Evolutionary conservation across 306 rosid genomes (phyloP), one percentile per base, ranked within the genome.

Genomic region (Potentilla sterilis): DNA sequence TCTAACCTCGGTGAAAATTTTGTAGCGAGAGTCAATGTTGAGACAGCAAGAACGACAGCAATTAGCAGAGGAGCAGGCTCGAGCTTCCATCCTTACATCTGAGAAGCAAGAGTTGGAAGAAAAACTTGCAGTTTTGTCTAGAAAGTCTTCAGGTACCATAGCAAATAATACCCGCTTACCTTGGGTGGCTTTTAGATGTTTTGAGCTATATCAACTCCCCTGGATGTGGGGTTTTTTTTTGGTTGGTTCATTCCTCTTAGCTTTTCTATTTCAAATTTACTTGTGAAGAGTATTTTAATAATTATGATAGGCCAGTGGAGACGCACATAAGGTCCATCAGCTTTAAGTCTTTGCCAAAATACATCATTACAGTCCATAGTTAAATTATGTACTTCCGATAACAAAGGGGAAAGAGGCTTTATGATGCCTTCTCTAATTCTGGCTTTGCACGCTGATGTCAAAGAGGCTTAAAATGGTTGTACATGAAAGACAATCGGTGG

Each of bases 61-160:
- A 78, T 81, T 92, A 82, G 87, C 88, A 35, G 92, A 84, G 78
- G 92, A 85, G 79, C 96, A 90, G 73, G 78, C 84, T 69, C 75
- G 55, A 67, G 80, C 88, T 73, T 82, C 92, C 44, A 75, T 73
- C 57, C 87, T 95, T 46, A 32, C 79, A 63, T 87, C 91, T 83
- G 96, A 90, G 82, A 95, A 95, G 85, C 93, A 85, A 80, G 92
- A 84, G 75, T 75, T 95, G 83, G 97, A 90, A 78, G 92, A 90
- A 83, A 89, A 87, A 76, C 87, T 95, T 67, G 75, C 82, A 76
- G 85, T 85, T 67, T 67, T 87, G 72, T 80, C 90, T 19, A 75
- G 44, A 75, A 86, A 52, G 70, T 83, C 84, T 62, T 75, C 96
- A 84, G 98, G 96, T 94, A 77, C 78, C 62, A 38, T 67, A 52